A percentile compares a stretch with the other conserved stretches of the same genome.
Evolutionary conservation across 1,284 basidiomycete species (phyloP).

Genomic region (Naganishia sp.): DNA sequence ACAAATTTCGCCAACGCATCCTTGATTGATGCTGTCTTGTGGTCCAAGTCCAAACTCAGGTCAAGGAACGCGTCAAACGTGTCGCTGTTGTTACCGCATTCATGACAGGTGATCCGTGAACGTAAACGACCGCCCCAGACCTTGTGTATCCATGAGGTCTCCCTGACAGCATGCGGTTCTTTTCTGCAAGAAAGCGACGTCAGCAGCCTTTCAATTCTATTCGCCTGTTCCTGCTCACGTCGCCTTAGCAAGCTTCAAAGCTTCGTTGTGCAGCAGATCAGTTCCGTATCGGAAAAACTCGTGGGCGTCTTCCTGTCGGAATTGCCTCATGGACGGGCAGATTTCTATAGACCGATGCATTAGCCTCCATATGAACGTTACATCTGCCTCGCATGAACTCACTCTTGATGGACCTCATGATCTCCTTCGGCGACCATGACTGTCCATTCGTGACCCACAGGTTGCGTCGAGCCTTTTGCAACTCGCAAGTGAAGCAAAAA

Average conservation of each 20-base stretch:
- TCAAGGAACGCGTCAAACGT: constrained; percentile 96
- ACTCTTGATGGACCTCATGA: constrained; percentile 71
- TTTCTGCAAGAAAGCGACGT: constrained; percentile 59
- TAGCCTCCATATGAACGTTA: not conserved
- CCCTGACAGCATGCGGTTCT: constrained; percentile 73
- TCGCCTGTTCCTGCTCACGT: constrained; percentile 57
- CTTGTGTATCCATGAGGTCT: constrained; percentile 91
- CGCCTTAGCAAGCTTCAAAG: constrained; percentile 62
- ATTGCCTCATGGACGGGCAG: constrained; percentile 83
- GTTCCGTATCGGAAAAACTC: constrained; percentile 95
- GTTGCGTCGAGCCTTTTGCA: constrained; percentile 13
- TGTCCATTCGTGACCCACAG: constrained; percentile 37
- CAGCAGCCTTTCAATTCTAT: not conserved
- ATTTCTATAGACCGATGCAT: constrained; percentile 63
- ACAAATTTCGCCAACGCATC: constrained; percentile 82
- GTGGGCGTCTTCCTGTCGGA: constrained; percentile 97
- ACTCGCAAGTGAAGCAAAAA: constrained; percentile 31
- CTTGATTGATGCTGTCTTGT: constrained; percentile 61
- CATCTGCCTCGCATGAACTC: constrained; percentile 39
- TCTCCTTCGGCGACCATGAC: constrained; percentile 60
- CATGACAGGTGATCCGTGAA: constrained; percentile 86
- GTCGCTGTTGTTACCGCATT: constrained; percentile 85
- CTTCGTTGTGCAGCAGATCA: constrained; percentile 85
- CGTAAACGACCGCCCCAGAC: constrained; percentile 91
- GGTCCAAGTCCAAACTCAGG: constrained; percentile 82